Percentiles rank a stretch among this genome's conserved stretches.
phyloP scores from a whole-genome alignment of 192 early-diverging fungal genomes.

The Thoreauomyces humboldtii region DNA sequence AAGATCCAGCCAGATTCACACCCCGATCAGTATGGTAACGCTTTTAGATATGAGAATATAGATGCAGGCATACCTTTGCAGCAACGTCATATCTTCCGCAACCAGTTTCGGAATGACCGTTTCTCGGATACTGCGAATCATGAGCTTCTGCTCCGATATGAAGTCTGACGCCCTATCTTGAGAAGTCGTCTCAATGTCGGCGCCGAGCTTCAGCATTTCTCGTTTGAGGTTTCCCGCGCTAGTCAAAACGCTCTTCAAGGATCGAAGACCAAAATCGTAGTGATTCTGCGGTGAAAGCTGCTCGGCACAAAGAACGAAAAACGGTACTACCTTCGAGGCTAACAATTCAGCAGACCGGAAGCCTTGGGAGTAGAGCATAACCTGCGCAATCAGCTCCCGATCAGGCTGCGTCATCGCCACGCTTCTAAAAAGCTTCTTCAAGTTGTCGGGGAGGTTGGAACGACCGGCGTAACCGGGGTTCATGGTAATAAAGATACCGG shows the following conservation, averaged over 20 bases:
- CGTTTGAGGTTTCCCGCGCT: constrained; percentile 99
- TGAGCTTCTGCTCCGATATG: constrained; percentile 81
- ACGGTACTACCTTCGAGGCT: constrained; percentile 93
- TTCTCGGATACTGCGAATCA: constrained; percentile 96
- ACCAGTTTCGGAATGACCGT: constrained; percentile 98
- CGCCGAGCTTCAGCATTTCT: constrained; percentile 53
- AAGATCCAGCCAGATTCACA: too few species aligned
- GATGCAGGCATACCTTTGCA: constrained; percentile 57
- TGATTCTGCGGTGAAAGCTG: constrained; percentile 95
- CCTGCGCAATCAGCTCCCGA: constrained; percentile 96
- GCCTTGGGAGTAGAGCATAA: constrained; percentile 99
- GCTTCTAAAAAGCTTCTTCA: constrained; percentile 98
- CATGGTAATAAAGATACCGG: constrained; percentile 97
- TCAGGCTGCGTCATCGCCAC: constrained; percentile 99
- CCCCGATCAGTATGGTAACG: too few species aligned
- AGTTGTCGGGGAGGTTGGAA: constrained; percentile 96
- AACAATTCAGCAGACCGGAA: constrained; percentile 93
- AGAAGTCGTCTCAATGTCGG: constrained; percentile 36
- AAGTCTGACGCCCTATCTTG: constrained; percentile 53
- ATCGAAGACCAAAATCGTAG: constrained; percentile 99
- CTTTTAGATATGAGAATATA: neutral
- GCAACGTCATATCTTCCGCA: constrained; percentile 87
- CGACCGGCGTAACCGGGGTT: constrained; percentile 99
- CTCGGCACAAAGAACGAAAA: constrained; percentile 94
- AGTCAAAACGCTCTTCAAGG: constrained; percentile 97